phyloP scores from a whole-genome alignment of 2,329 filamentous ascomycete species.

The Exophiala alcalophila region DNA sequence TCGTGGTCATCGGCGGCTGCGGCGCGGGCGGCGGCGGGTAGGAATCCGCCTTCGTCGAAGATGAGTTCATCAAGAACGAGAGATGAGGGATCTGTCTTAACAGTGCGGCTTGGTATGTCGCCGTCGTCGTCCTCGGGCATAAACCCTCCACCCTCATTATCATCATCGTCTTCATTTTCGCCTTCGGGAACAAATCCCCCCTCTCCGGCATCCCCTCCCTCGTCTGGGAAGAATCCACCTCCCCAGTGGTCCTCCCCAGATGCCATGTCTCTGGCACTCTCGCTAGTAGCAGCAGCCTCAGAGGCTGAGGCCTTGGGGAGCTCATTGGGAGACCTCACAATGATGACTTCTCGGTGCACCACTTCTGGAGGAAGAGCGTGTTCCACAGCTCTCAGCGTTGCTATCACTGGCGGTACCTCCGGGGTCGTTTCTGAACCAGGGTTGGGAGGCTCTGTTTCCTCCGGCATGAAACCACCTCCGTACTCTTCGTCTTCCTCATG shows the following conservation, averaged over 20 bases:
- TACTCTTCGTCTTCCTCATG: slow-evolving; percentile 30
- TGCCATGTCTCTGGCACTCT: background rate
- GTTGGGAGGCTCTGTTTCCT: slow-evolving; percentile 28
- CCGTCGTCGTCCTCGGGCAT: slow-evolving; percentile 20
- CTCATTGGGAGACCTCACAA: slow-evolving; percentile 25
- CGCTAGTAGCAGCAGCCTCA: background rate
- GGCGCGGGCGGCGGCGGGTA: too few species aligned
- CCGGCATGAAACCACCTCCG: slow-evolving; percentile 43
- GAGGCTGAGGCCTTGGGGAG: slow-evolving; percentile 2
- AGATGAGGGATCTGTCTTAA: too few species aligned
- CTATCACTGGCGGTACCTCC: background rate
- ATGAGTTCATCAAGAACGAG: too few species aligned
- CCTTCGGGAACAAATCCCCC: slow-evolving; percentile 44
- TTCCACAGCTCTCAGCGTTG: slow-evolving; percentile 12
- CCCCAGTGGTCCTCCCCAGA: slow-evolving; percentile 4
- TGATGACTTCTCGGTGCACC: slow-evolving; percentile 20
- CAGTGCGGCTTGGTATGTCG: too few species aligned
- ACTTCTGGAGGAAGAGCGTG: slow-evolving; percentile 22
- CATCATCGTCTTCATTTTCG: slow-evolving; percentile 10
- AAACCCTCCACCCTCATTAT: slow-evolving; percentile 28
- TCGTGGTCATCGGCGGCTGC: too few species aligned
- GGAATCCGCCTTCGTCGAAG: too few species aligned
- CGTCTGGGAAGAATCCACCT: slow-evolving; percentile 23
- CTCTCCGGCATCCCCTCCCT: slow-evolving; percentile 32
- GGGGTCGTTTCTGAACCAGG: background rate